Base-by-base conservation (phyloP, 2,329 filamentous ascomycete genomes). In the Phaeosphaeriaceae sp. region DNA sequence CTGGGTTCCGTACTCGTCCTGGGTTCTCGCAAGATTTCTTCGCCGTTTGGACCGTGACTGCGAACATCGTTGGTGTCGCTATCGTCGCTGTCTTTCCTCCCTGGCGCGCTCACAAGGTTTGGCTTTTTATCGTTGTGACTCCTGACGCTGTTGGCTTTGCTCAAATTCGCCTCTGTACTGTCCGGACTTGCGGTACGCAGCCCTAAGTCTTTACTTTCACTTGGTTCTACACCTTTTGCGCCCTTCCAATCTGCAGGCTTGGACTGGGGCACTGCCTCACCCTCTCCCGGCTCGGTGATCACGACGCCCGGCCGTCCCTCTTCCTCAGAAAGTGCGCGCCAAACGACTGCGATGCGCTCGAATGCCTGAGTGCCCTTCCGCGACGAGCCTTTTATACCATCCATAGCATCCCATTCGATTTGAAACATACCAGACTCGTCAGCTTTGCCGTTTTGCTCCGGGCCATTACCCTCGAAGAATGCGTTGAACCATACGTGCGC, bases 401-500 rank as follows among this genome's bases (percentile, higher is more conserved):
- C 95, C 87, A 99, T 91, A 20, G 84, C 84, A 19, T 91, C 88
- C 88, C 89, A 92, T n/a, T 86, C 84, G 24, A 88, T 87, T 60
- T 89, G 86, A 72, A 91, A 91, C 7, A 90, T 83, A 10, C 89
- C 94, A 10, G 85, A 91, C 45, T 89, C 84, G 49, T 90, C 84
- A 0, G 91, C 83, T 17, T 82, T 79, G 22, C 91, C 91, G 25
- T 81, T 77, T 44, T 88, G 83, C 70, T 93, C 90, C 0, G 90
- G 88, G 0, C 91, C 90, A 20, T 86, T 81, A 46, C 93, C 93
- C 79, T 98, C 95, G 69, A 98, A 98, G 78, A 89, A 98, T 1
- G 89, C 83, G 72, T 99, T 99, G 82, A 97, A 97, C 95, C 95
- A 99, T 17, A 97, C 91, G 71, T 98, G 94, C 0, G 93, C 93